phyloP scores from a whole-genome alignment of 257 asterid genomes.

The Ophiorrhiza pumila region DNA sequence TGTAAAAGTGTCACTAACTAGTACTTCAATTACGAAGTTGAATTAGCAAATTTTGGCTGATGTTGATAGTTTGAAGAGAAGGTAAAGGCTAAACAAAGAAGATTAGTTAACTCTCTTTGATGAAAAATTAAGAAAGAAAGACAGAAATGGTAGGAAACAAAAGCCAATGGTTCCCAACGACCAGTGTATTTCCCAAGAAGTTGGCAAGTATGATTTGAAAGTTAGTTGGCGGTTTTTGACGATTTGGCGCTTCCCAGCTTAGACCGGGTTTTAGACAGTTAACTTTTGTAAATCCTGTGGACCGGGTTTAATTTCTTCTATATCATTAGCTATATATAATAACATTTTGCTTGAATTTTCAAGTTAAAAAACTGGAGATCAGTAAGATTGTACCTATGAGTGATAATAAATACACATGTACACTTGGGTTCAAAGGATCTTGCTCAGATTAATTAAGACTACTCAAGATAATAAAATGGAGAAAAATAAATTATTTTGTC shows the following conservation, averaged over 20 bases:
- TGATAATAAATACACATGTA: no score
- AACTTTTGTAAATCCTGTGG: background rate
- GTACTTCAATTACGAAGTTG: background rate
- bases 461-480: no score
- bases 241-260: background rate
- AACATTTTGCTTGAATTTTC: no score
- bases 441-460: no score
- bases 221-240: background rate
- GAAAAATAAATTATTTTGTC: no score
- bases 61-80: constrained; percentile 4
- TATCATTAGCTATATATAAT: no score
- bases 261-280: background rate
- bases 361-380: no score
- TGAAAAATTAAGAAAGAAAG: background rate
- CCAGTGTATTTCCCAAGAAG: background rate
- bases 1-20: background rate
- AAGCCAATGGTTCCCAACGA: background rate
- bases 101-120: constrained; percentile 1
- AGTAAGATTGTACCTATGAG: no score
- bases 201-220: background rate
- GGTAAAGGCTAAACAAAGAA: constrained; percentile 1
- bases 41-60: background rate
- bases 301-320: background rate
- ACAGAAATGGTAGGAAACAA: background rate
- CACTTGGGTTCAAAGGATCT: no score